phyloP scores from a whole-genome alignment of 371 early-diverging fungal genomes.

The Mucor indicus region DNA sequence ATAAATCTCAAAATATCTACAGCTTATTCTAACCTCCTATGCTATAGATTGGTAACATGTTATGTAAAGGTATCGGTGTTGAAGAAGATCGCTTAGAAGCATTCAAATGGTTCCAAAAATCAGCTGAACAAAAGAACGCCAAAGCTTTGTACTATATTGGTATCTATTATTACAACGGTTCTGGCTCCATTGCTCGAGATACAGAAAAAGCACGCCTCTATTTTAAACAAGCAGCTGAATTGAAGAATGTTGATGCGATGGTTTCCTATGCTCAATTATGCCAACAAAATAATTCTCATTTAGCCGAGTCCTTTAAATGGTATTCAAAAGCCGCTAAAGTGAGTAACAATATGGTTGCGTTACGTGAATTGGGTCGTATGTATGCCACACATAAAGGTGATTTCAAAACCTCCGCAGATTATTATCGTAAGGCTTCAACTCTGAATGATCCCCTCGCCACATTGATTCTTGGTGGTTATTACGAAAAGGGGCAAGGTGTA shows the following conservation, averaged over 20 bases:
- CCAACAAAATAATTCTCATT: slow-evolving; percentile 33
- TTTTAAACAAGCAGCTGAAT: slow-evolving; percentile 44
- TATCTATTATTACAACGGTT: slow-evolving; percentile 46
- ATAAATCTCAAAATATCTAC: too few species aligned
- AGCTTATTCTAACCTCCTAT: too few species aligned
- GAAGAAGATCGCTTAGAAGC: slow-evolving; percentile 42
- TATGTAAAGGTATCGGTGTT: slow-evolving; percentile 54
- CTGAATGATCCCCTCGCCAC: slow-evolving; percentile 79
- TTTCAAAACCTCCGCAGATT: slow-evolving; percentile 60
- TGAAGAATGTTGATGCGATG: slow-evolving; percentile 41
- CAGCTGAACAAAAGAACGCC: slow-evolving; percentile 46
- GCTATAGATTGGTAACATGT: slow-evolving; percentile 49
- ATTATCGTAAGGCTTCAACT: slow-evolving; percentile 73
- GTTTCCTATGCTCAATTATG: slow-evolving; percentile 39
- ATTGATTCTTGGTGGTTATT: slow-evolving; percentile 59
- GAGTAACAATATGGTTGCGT: slow-evolving; percentile 53
- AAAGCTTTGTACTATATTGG: slow-evolving; percentile 45
- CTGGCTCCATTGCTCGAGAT: slow-evolving; percentile 28
- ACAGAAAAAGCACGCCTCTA: slow-evolving; percentile 31
- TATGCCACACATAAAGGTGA: slow-evolving; percentile 75
- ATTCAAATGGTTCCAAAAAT: slow-evolving; percentile 50
- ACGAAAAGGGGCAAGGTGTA: slow-evolving; percentile 51
- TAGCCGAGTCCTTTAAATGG: slow-evolving; percentile 39
- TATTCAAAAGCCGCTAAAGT: slow-evolving; percentile 44
- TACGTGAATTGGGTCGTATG: slow-evolving; percentile 82